These are phyloP conservation scores for Microdochium paspali DNA, from an alignment of 2,329 filamentous ascomycete species.

Conservation along the genomic window DNA sequence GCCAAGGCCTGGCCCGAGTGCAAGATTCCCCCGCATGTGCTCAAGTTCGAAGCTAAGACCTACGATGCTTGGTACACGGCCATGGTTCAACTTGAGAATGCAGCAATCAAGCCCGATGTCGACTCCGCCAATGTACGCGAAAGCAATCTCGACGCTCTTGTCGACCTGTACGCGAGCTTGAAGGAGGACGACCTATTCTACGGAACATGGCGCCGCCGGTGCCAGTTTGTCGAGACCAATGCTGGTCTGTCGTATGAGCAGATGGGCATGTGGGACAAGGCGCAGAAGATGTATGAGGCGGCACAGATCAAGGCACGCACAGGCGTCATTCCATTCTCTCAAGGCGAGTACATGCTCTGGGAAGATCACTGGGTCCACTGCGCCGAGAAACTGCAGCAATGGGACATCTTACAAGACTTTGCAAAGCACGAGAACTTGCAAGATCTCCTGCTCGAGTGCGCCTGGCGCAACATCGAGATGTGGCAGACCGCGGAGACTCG, in stretches of 20 bases:
- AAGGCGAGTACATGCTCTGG: conserved; percentile 98
- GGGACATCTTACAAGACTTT: conserved; percentile 96
- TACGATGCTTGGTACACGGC: conserved; percentile 98
- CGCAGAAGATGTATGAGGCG: conserved; percentile 91
- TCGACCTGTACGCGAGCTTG: conserved; percentile 81
- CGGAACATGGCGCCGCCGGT: conserved; percentile 88
- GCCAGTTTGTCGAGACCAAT: conserved; percentile 96
- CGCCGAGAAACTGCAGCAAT: conserved; percentile 96
- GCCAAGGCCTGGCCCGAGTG: conserved; percentile 78
- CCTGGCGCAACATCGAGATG: conserved; percentile 91
- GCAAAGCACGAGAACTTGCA: conserved; percentile 99
- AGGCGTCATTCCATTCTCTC: conserved; percentile 90
- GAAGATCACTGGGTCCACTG: conserved; percentile 99
- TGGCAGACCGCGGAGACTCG: conserved; percentile 83
- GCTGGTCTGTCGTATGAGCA: conserved; percentile 96
- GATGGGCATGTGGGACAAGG: conserved; percentile 98
- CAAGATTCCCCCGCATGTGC: conserved; percentile 88
- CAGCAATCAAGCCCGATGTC: conserved; percentile 72
- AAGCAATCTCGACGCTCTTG: conserved; percentile 91
- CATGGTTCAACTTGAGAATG: conserved; percentile 80
- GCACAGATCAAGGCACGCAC: conserved; percentile 96
- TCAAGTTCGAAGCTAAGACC: conserved; percentile 89
- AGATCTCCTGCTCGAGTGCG: conserved; percentile 87
- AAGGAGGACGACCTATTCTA: conserved; percentile 98
- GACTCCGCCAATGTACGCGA: conserved; percentile 81